Evolutionary conservation across 805 yeast species (phyloP).

Genomic region (Suhomyces xylopsoci): DNA sequence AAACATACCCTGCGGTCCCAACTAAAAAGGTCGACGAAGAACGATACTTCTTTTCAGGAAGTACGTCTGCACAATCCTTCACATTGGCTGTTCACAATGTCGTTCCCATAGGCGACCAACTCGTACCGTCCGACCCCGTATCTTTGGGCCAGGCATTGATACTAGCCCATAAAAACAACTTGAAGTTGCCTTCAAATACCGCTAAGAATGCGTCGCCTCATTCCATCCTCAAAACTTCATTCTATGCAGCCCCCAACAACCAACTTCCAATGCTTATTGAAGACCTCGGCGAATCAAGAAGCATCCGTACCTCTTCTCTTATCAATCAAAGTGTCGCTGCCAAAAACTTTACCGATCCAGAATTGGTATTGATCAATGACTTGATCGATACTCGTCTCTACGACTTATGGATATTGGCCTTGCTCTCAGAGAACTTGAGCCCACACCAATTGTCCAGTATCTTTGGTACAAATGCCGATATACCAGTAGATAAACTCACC

Average conservation of each 20-base stretch:
- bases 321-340: slow-evolving; percentile 7
- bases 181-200: slow-evolving; percentile 38
- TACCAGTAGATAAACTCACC: slow-evolving; percentile 3
- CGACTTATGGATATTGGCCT: slow-evolving; percentile 47
- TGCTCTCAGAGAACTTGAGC: slow-evolving; percentile 18
- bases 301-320: not conserved
- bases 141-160: slow-evolving; percentile 48
- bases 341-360: slow-evolving; percentile 8
- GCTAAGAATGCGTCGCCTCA: slow-evolving; percentile 15
- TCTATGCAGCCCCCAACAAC: slow-evolving; percentile 47
- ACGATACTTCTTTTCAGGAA: slow-evolving; percentile 12
- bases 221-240: slow-evolving; percentile 44
- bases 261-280: slow-evolving; percentile 58
- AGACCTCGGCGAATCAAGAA: slow-evolving; percentile 20
- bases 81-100: slow-evolving; percentile 55
- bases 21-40: slow-evolving; percentile 6
- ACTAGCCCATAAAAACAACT: slow-evolving; percentile 42
- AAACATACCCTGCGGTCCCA: slow-evolving; percentile 36
- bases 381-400: slow-evolving; percentile 47
- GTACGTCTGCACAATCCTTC: slow-evolving; percentile 27
- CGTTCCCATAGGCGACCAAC: slow-evolving; percentile 9
- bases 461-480: slow-evolving; percentile 7
- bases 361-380: slow-evolving; percentile 13
- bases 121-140: slow-evolving; percentile 56
- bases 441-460: slow-evolving; percentile 8